These are phyloP conservation scores for Abrus precatorius DNA, from an alignment of 306 rosid species.

Conservation along the genomic window DNA sequence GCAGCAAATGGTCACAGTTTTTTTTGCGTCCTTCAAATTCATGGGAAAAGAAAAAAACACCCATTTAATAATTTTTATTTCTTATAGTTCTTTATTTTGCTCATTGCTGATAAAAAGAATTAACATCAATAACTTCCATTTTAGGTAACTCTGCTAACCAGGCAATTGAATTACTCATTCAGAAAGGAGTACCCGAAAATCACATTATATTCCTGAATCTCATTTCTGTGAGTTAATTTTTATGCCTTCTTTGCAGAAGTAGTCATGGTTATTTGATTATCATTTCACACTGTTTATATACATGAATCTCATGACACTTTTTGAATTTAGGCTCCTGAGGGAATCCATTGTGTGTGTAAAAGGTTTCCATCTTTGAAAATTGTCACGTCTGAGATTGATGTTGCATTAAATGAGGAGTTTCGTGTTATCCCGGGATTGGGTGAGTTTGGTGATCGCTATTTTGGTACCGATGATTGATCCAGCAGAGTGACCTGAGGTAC, in stretches of 20 bases:
- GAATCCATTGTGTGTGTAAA: constrained; percentile 88
- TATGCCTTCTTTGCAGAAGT: constrained; percentile 23
- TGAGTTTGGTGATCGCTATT: constrained; percentile 96
- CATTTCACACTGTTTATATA: constrained; percentile 13
- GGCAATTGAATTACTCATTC: constrained; percentile 91
- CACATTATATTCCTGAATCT: constrained; percentile 93
- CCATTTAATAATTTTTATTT: constrained; percentile 5
- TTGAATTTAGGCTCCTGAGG: constrained; percentile 88
- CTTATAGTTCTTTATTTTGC: background rate
- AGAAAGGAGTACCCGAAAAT: constrained; percentile 95
- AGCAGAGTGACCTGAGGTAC: background rate
- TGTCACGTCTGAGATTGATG: constrained; percentile 97
- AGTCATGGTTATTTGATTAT: constrained; percentile 3
- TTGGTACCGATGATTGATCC: constrained; percentile 81
- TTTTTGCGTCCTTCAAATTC: constrained; percentile 23
- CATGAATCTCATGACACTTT: constrained; percentile 25
- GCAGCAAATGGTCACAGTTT: background rate
- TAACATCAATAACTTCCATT: constrained; percentile 45
- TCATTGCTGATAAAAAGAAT: constrained; percentile 36
- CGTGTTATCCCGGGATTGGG: constrained; percentile 97
- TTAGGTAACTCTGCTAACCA: constrained; percentile 96
- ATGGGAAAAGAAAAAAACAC: constrained; percentile 28
- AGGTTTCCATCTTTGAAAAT: constrained; percentile 90
- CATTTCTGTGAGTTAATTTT: constrained; percentile 79
- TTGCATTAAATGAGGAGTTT: constrained; percentile 73